Evolutionary conservation across 768 basidiomycete genomes (phyloP), one percentile per base, ranked within the genome.

Genomic region (Leccinellum rugosiceps): DNA sequence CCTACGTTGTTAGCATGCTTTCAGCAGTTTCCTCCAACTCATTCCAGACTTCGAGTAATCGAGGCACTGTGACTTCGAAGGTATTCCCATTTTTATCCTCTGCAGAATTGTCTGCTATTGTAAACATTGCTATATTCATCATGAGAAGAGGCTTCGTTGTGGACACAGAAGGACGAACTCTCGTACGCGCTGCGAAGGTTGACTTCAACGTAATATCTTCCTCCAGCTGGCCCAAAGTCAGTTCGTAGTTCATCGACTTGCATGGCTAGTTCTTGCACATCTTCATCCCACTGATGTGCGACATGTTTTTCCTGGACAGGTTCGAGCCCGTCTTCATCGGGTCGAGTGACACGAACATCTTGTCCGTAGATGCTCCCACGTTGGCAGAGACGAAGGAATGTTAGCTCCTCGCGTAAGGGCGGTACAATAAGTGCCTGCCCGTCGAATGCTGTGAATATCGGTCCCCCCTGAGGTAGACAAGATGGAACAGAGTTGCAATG

Each of bases 1-100:
- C 74, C 61, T 61, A 92, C 90, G 76, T 78, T 26, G 87, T 92
- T 25, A 90, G 63, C 60, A 87, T 74, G 52, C 83, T 74, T 38
- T 86, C 84, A 1, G 75, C 62, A 3, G 78, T 74, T 26, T 66
- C 70, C 55, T 84, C 80, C 3, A 71, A 58, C n/a, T 75, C 73
- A 62, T 83, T 81, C 81, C 84, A 85, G 60, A 83, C 82, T 7
- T 72, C 71, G 0, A 83, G 78, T 58, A 90, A 77, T 38, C 68
- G 75, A 19, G 85, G 83, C 15, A 88, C 59, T 19, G 80, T 62
- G 34, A 83, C 76, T 58, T 82, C 75, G 8, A 82, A 74, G 1
- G 70, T 68, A 47, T 77, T 72, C 5, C 67, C 70, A 45, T 79
- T 71, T 3, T 48, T 52, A 47, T 77, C 70, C 44, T 77, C 75